These are phyloP conservation scores for Monilinia fructicola DNA, from an alignment of 2,329 filamentous ascomycete species.

Conservation along the genomic window DNA sequence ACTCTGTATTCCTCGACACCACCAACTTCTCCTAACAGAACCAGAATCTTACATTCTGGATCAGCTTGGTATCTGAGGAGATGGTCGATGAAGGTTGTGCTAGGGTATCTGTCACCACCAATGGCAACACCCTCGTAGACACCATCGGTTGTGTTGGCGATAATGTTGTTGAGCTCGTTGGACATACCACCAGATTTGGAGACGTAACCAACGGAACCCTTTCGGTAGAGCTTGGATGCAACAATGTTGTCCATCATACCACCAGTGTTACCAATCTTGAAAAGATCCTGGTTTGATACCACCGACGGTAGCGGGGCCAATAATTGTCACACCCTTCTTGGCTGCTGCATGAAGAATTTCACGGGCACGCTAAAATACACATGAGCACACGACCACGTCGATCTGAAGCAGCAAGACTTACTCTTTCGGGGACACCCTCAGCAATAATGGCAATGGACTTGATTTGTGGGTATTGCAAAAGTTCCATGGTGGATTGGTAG, in stretches of 20 bases:
- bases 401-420: slow-evolving; percentile 51
- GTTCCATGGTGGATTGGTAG: slow-evolving; percentile 97
- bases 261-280: slow-evolving; percentile 99
- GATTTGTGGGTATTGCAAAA: slow-evolving; percentile 96
- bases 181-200: slow-evolving; percentile 99
- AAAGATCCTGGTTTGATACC: slow-evolving; percentile 99
- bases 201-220: slow-evolving; percentile 97
- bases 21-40: slow-evolving; percentile 96
- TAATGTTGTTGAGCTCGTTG: slow-evolving; percentile 99
- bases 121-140: slow-evolving; percentile 99
- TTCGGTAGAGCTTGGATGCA: slow-evolving; percentile 98
- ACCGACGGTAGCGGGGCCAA: slow-evolving; percentile 96
- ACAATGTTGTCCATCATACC: slow-evolving; percentile 99
- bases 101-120: slow-evolving; percentile 97
- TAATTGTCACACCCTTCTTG: slow-evolving; percentile 99
- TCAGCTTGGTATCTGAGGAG: slow-evolving; percentile 94
- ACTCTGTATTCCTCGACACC: slow-evolving; percentile 99
- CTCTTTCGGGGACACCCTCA: slow-evolving; percentile 96
- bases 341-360: slow-evolving; percentile 95
- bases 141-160: slow-evolving; percentile 93
- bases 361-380: slow-evolving; percentile 72
- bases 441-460: slow-evolving; percentile 99
- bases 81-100: slow-evolving; percentile 99
- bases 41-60: slow-evolving; percentile 94
- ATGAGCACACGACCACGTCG: slow-evolving; percentile 31